phyloP scores from a whole-genome alignment of 73 alveolate species.

The Paramecium sexaurelia region DNA sequence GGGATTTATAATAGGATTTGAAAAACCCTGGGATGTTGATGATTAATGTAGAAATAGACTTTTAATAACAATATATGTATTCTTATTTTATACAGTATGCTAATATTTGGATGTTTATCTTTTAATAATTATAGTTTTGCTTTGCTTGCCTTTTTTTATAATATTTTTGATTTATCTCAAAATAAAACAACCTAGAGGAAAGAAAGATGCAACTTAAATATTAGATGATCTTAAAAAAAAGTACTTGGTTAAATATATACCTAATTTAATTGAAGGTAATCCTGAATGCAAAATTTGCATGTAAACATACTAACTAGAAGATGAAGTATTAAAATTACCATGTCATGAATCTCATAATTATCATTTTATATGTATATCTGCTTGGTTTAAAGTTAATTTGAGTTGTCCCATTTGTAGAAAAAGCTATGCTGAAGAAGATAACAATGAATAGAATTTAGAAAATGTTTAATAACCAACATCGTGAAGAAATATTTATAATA shows the following conservation, averaged over 20 bases:
- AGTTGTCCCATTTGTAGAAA: constrained; percentile 41
- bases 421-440: not conserved
- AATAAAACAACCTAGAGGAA: not conserved
- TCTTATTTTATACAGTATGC: not conserved
- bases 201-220: not conserved
- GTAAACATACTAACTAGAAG: constrained; percentile 13
- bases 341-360: not conserved
- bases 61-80: not conserved
- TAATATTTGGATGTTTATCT: constrained; percentile 1
- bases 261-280: not conserved
- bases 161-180: not conserved
- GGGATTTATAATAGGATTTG: not conserved
- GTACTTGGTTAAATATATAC: not conserved
- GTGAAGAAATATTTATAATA: too few relatives aligned
- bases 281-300: constrained; percentile 32
- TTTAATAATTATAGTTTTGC: not conserved
- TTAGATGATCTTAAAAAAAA: not conserved
- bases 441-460: not conserved
- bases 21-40: not conserved
- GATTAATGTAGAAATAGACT: not conserved
- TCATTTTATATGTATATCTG: not conserved
- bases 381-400: not conserved
- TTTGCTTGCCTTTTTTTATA: not conserved
- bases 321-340: not conserved
- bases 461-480: not conserved